Conservation (phyloP, 495 filamentous ascomycete genomes). For the Aspergillus hancockii region DNA sequence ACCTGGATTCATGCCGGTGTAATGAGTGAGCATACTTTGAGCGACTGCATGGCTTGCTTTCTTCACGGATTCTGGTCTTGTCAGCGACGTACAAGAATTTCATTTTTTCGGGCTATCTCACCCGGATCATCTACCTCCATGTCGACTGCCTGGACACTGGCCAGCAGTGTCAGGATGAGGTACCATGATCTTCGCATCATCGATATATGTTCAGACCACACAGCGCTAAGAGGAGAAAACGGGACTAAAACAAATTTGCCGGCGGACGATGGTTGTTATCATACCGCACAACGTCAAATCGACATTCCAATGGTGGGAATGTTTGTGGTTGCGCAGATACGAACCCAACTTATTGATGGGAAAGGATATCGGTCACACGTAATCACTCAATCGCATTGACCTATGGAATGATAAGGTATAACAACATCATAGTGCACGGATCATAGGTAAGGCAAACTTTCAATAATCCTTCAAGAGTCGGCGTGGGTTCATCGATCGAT, state of each 20-base stretch:
- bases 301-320: constrained; percentile 15
- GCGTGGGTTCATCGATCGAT: no score
- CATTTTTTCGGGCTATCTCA: not conserved
- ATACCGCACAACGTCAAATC: constrained; percentile 2
- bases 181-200: constrained; percentile 22
- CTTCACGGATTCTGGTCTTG: constrained; percentile 47
- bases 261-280: constrained; percentile 7
- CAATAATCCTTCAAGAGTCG: no score
- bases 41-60: constrained; percentile 42
- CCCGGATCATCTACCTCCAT: constrained; percentile 21
- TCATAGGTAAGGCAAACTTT: no score
- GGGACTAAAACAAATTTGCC: not conserved
- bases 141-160: constrained; percentile 22
- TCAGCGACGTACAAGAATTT: not conserved
- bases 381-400: not conserved
- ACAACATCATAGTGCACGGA: no score
- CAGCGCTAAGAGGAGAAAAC: not conserved
- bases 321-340: constrained; percentile 10
- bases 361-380: no score
- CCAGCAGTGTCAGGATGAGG: constrained; percentile 14
- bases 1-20: constrained; percentile 67
- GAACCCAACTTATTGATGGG: not conserved
- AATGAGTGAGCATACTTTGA: constrained; percentile 57
- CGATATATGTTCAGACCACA: not conserved
- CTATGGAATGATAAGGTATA: not conserved